phyloP scores from a whole-genome alignment of 495 filamentous ascomycete genomes.

The Hypoxylon subgilvum region DNA sequence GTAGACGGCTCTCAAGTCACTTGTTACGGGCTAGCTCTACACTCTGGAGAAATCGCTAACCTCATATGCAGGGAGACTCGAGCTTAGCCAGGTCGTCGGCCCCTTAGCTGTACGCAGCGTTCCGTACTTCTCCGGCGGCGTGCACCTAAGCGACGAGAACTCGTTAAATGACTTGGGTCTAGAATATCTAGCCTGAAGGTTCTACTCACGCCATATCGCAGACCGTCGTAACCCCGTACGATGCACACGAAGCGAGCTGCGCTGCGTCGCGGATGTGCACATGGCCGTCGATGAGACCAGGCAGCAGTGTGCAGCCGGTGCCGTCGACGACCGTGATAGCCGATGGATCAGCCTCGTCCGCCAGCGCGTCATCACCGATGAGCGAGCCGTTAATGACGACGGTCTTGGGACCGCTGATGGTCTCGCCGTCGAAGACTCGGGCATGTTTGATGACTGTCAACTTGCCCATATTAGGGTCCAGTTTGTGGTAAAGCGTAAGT shows the following conservation, averaged over 20 bases:
- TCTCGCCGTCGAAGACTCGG: constrained; percentile 31
- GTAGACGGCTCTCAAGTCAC: background rate
- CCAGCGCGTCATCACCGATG: constrained; percentile 24
- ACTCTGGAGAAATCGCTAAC: constrained; percentile 12
- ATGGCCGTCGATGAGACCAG: constrained; percentile 65
- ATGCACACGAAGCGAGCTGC: constrained; percentile 31
- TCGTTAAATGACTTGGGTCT: background rate
- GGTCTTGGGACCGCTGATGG: constrained; percentile 12
- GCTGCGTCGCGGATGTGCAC: constrained; percentile 60
- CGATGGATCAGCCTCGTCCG: constrained; percentile 10
- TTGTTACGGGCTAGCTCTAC: too few species aligned
- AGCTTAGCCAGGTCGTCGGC: constrained; percentile 22
- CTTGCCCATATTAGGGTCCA: constrained; percentile 11
- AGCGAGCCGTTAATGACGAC: constrained; percentile 25
- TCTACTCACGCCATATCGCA: constrained; percentile 31
- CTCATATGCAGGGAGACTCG: constrained; percentile 29
- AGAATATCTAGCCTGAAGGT: background rate
- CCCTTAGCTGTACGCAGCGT: constrained; percentile 17
- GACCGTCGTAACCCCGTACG: constrained; percentile 24
- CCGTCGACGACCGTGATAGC: constrained; percentile 46
- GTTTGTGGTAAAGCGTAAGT: too few species aligned
- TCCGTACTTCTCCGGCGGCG: constrained; percentile 14
- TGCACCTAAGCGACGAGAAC: constrained; percentile 1
- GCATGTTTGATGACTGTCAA: constrained; percentile 28
- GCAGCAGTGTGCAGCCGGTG: constrained; percentile 55